phyloP scores from a whole-genome alignment of 768 basidiomycete genomes.

The Pisolithus tinctorius region DNA sequence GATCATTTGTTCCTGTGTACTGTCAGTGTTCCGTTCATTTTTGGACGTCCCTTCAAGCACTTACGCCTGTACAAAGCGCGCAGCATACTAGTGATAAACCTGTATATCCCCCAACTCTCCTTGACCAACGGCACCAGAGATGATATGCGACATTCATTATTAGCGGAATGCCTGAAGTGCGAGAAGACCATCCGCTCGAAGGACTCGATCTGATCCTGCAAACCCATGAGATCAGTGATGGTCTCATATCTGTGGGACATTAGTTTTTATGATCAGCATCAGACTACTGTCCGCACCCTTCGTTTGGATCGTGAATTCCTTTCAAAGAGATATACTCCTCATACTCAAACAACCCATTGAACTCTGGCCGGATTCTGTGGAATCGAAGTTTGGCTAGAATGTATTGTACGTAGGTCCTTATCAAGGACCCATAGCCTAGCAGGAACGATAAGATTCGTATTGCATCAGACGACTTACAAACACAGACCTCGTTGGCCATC shows the following conservation, averaged over 20 bases:
- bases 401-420: slow-evolving; percentile 94
- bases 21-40: slow-evolving; percentile 1
- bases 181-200: slow-evolving; percentile 98
- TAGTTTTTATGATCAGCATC: slow-evolving; percentile 5
- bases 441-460: slow-evolving; percentile 4
- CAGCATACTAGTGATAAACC: slow-evolving; percentile 98
- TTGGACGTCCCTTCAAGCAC: slow-evolving; percentile 16
- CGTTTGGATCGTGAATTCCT: slow-evolving; percentile 97
- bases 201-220: slow-evolving; percentile 98
- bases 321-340: slow-evolving; percentile 97
- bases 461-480: neutral
- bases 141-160: slow-evolving; percentile 97
- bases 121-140: slow-evolving; percentile 95
- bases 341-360: slow-evolving; percentile 98
- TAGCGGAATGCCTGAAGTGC: slow-evolving; percentile 83
- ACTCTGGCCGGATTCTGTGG: slow-evolving; percentile 92
- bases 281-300: slow-evolving; percentile 61
- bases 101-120: slow-evolving; percentile 98
- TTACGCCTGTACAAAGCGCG: slow-evolving; percentile 92
- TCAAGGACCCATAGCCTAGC: slow-evolving; percentile 85
- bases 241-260: slow-evolving; percentile 76
- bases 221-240: slow-evolving; percentile 92
- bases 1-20: slow-evolving; percentile 75
- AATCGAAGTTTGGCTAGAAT: slow-evolving; percentile 93
- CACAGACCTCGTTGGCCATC: slow-evolving; percentile 69